Evolutionary conservation across 73 alveolate species (phyloP), one percentile per base, ranked within the genome.

Genomic region (Loxodes magnus): DNA sequence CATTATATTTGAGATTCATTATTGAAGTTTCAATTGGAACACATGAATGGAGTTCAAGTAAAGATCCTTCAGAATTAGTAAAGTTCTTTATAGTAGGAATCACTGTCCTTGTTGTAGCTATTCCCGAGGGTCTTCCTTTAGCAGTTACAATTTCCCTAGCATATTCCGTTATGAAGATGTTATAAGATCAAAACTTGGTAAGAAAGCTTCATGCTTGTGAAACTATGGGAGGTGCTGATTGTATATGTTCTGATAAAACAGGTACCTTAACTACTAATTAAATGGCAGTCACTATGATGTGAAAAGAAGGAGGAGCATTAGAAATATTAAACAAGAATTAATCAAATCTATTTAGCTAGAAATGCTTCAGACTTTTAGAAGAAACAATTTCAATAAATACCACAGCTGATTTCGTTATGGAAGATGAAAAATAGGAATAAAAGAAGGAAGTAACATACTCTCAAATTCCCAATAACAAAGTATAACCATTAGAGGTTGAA

Each of bases 221-320:
- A 69, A 84, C 92, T n/a, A 75, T 89, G 96, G 98, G 98, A 35
- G 85, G 92, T 14, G 92, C 93, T 4, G 71, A 60, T 36, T 71
- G 62, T 55, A 86, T 90, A 50, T 86, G 96, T 67, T 67, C 93
- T 0, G 98, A 90, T 74, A 90, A 86, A 77, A 90, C 98, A 3
- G 96, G 94, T 31, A 80, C 90, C 27, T 48, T 84, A 38, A 79
- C 92, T 14, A 74, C 62, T 57, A 83, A 74, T 59, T 64, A 50
- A 17, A 82, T 69, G 85, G 57, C 55, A 24, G 77, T 77, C 15
- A 35, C 36, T 6, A 56, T 48, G 35, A 27, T 55, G 25, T 59
- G 35, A 16, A 29, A 9, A 0, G 20, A 12, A 16, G 30, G 35
- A 12, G 14, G 35, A 9, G 20, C 19, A 16, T 25, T 16, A 12